Evolutionary conservation across 257 asterid species (phyloP).

Genomic region (Solanum peruvianum): DNA sequence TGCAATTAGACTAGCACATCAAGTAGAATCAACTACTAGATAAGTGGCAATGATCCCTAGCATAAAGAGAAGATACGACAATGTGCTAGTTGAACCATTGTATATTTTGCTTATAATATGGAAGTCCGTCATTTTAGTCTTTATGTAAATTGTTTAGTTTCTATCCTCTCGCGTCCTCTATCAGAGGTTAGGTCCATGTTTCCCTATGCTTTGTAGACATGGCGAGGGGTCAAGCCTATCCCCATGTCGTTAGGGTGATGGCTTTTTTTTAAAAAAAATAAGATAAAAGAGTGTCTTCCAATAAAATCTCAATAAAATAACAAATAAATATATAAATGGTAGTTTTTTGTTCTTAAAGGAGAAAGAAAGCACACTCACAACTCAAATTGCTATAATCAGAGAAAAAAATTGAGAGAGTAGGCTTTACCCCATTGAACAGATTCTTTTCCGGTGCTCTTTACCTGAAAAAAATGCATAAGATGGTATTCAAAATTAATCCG

Average conservation of each 20-base stretch:
- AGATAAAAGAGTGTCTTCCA: neutral
- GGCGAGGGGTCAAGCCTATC: neutral
- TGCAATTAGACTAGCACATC: neutral
- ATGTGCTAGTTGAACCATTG: neutral
- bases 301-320: too few relatives aligned
- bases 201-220: neutral
- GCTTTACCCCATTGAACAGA: slow-evolving; percentile 88
- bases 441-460: slow-evolving; percentile 80
- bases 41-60: neutral
- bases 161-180: neutral
- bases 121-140: neutral
- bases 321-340: too few relatives aligned
- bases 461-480: slow-evolving; percentile 19
- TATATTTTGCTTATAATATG: neutral
- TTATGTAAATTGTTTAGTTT: neutral
- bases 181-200: neutral
- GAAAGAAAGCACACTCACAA: neutral
- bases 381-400: neutral
- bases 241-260: neutral
- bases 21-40: neutral
- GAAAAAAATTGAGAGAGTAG: too few relatives aligned
- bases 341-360: neutral
- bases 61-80: neutral
- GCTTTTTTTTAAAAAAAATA: too few relatives aligned
- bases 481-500: neutral